phyloP scores from a whole-genome alignment of 2,329 filamentous ascomycete genomes.

The Lecanosticta acicola region DNA sequence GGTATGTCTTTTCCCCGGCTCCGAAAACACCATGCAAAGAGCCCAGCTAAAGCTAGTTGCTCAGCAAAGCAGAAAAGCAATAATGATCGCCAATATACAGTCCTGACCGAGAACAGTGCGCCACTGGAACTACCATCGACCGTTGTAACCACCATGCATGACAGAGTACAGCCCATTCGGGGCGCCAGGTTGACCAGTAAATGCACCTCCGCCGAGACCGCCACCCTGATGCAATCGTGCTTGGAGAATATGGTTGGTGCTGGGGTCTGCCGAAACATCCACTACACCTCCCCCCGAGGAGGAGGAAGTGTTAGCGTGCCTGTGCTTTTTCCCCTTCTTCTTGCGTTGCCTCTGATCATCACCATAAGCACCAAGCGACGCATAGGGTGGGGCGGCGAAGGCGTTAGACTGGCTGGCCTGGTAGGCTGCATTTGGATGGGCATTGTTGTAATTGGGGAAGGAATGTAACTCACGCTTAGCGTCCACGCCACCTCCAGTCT shows the following conservation, averaged over 20 bases:
- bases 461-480: slow-evolving; percentile 33
- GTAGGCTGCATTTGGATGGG: slow-evolving; percentile 21
- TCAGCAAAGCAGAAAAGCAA: slow-evolving; percentile 17
- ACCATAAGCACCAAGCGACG: slow-evolving; percentile 23
- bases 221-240: slow-evolving; percentile 91
- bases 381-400: slow-evolving; percentile 21
- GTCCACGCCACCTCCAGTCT: slow-evolving; percentile 17
- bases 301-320: slow-evolving; percentile 99
- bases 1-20: slow-evolving; percentile 17
- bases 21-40: slow-evolving; percentile 26
- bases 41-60: slow-evolving; percentile 18
- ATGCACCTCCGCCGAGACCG: slow-evolving; percentile 38
- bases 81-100: slow-evolving; percentile 20
- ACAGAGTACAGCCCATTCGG: slow-evolving; percentile 26
- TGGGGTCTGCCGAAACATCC: slow-evolving; percentile 78
- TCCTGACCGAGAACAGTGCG: slow-evolving; percentile 8
- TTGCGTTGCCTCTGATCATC: slow-evolving; percentile 57
- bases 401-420: slow-evolving; percentile 21
- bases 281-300: slow-evolving; percentile 91
- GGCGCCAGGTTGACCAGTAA: slow-evolving; percentile 21
- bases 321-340: slow-evolving; percentile 99
- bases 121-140: slow-evolving; percentile 25
- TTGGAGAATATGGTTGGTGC: slow-evolving; percentile 75
- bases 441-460: slow-evolving; percentile 24
- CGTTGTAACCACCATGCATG: slow-evolving; percentile 29